Conservation (phyloP, 169 alveolate species). For the Plasmodium gallinaceum region DNA sequence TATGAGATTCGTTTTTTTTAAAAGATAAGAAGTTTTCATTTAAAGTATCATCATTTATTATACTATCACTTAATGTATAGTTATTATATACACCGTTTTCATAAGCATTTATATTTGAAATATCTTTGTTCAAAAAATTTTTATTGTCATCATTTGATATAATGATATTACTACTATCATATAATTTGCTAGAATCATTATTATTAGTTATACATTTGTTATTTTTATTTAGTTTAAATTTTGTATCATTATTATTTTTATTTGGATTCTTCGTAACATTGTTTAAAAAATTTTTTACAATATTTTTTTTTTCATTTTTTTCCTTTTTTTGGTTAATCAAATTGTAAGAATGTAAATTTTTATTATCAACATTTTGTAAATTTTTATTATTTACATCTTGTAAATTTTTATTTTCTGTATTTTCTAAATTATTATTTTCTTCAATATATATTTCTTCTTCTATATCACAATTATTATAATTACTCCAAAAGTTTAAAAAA, state of each 20-base stretch:
- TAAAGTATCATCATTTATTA: no score
- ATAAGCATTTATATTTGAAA: neutral
- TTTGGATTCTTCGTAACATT: neutral
- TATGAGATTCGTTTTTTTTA: constrained; percentile 9
- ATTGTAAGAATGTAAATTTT: neutral
- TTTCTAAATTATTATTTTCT: constrained; percentile 13
- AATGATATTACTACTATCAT: neutral
- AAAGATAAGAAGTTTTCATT: neutral
- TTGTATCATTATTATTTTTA: neutral
- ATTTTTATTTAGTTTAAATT: neutral
- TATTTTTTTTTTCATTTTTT: constrained; percentile 4
- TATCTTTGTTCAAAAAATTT: neutral
- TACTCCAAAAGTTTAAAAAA: constrained; percentile 81
- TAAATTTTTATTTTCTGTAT: neutral
- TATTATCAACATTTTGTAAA: neutral
- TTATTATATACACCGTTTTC: no score
- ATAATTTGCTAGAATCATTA: neutral
- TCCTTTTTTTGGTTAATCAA: neutral
- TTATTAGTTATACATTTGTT: neutral
- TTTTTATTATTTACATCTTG: constrained; percentile 6
- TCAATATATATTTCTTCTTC: constrained; percentile 64
- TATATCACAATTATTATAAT: constrained; percentile 43
- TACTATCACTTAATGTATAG: no score
- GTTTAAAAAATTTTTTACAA: neutral
- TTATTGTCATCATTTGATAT: neutral